Evolutionary conservation across 1,139 yeast genomes (phyloP).

Genomic region (Pichia kudriavzevii): DNA sequence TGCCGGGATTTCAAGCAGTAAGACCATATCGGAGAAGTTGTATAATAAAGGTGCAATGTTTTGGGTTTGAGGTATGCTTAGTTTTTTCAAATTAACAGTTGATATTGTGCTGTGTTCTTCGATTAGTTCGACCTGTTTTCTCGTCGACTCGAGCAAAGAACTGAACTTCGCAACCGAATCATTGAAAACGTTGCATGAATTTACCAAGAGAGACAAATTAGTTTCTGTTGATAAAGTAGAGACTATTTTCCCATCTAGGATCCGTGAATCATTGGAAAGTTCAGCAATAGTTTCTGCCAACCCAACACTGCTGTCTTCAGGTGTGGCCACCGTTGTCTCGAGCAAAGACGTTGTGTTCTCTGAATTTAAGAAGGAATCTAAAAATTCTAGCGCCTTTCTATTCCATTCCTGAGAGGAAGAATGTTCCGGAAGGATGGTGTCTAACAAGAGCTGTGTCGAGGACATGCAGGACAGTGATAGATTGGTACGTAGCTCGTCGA

Average conservation of each 20-base stretch:
- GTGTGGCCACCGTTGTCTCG: conserved; percentile 17
- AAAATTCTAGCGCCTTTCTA: conserved; percentile 1
- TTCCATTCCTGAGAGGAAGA: conserved; percentile 2
- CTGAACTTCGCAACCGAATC: conserved; percentile 7
- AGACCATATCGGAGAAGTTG: conserved; percentile 62
- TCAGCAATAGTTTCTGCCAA: conserved; percentile 39
- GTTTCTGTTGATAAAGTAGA: conserved; percentile 1
- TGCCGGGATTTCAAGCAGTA: conserved; percentile 73
- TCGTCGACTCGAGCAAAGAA: background rate
- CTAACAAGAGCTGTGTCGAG: conserved; percentile 16
- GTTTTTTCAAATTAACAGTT: too few species aligned
- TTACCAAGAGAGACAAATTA: conserved; percentile 29
- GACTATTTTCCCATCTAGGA: conserved; percentile 5
- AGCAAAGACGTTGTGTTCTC: conserved; percentile 21
- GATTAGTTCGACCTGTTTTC: conserved; percentile 1
- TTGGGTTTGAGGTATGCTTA: background rate
- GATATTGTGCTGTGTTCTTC: too few species aligned
- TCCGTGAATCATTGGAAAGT: conserved; percentile 17
- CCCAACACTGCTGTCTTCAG: conserved; percentile 13
- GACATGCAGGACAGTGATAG: too few species aligned
- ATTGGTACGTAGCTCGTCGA: too few species aligned
- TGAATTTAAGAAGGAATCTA: conserved; percentile 16
- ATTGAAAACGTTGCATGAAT: conserved; percentile 7
- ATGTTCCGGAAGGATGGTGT: conserved; percentile 18
- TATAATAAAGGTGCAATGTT: conserved; percentile 31